A percentile compares a stretch with the other conserved stretches of the same genome.
Conservation (phyloP, 108 stramenopile species). For the Stephanodiscus triporus region DNA sequence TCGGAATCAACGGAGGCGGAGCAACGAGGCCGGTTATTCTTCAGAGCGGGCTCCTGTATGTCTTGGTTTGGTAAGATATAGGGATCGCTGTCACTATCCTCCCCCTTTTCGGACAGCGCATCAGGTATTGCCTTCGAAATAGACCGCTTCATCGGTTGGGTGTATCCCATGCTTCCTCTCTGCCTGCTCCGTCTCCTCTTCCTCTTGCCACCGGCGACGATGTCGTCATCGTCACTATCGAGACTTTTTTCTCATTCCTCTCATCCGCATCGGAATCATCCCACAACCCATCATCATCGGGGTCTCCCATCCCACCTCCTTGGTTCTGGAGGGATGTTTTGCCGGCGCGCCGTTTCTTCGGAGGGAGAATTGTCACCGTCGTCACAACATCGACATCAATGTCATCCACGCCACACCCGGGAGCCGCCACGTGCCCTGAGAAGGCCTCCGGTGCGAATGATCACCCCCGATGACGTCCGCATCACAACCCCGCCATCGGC, state of each 20-base stretch:
- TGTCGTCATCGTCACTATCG: slow-evolving; percentile 15
- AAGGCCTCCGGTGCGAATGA: slow-evolving; percentile 3
- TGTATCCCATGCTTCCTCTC: not conserved
- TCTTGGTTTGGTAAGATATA: not conserved
- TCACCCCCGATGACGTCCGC: not conserved
- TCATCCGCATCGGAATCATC: slow-evolving; percentile 38
- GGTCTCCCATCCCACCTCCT: slow-evolving; percentile 2
- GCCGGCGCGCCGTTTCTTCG: not conserved
- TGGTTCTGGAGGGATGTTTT: not conserved
- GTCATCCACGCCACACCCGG: not conserved
- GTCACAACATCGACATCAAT: no score
- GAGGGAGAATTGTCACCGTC: slow-evolving; percentile 20
- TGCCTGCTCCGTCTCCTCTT: slow-evolving; percentile 5
- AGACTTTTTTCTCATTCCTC: not conserved
- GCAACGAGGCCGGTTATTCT: slow-evolving; percentile 3
- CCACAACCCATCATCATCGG: slow-evolving; percentile 47
- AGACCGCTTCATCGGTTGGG: slow-evolving; percentile 17
- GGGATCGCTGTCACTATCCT: slow-evolving; percentile 9
- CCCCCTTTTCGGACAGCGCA: not conserved
- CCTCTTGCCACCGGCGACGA: slow-evolving; percentile 10
- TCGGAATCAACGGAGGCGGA: not conserved
- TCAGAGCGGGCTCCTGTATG: not conserved
- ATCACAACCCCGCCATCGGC: not conserved
- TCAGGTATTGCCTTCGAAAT: slow-evolving; percentile 1
- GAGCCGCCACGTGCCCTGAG: not conserved